Evolutionary conservation across 208 protist species (phyloP), one percentile per base, ranked within the genome.

Genomic region (Acanthamoeba royreba): DNA sequence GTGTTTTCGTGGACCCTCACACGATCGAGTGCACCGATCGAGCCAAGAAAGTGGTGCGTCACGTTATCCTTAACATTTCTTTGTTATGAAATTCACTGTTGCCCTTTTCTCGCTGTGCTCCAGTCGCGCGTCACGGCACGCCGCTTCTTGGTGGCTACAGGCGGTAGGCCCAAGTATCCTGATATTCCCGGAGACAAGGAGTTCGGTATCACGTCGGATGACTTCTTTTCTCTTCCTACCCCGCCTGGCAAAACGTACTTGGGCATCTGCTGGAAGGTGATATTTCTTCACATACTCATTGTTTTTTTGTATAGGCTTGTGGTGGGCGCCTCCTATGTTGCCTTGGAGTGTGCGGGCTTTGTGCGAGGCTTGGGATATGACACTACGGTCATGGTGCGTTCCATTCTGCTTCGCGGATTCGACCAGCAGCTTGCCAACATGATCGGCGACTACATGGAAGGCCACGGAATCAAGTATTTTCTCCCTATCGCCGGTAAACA

Each of bases 331-430:
- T 97, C 95, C 22, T 99, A 99, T 91, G 96, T 99, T 45, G 97
- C 98, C 15, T 94, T 99, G 4, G 98, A 99, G 94, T 98, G 97
- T 94, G 98, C 98, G 7, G 98, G 98, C 38, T 98, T 98, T 74
- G 94, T 98, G 17, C 94, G 74, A 17, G 96, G 92, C 2, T 43
- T 99, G 9, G 98, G 98, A 38, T 98, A 95, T 92, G 96, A 98
- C 77, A 96, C 95, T 2, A 98, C 97, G 15, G 98, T 99, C 1
- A 97, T 98, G 95, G 95, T 98, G 49, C 94, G 98, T 46, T 98
- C 97, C 1, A 98, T 98, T 85, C 94, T 96, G 63, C 95, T 99
- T n/a, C 97, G 98, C 72, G 98, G 98, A 5, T 99, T 99, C 93
- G 98, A 99, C 85, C 92, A 94, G 35, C 88, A 99, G 38, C 96